Base-by-base conservation (phyloP, 2,329 filamentous ascomycete genomes). In the Trichoderma atrobrunneum region DNA sequence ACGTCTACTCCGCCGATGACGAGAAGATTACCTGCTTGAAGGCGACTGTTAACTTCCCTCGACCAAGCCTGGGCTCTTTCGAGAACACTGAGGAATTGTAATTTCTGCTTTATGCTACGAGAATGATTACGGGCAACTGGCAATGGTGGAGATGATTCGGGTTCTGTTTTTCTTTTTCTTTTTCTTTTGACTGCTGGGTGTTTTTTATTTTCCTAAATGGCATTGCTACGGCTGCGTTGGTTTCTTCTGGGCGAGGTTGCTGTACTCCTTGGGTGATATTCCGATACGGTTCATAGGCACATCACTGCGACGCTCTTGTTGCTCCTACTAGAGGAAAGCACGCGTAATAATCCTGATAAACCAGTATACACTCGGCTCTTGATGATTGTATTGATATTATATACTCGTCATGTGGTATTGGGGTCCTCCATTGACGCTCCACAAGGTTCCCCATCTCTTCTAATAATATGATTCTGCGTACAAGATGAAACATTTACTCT, bases 1-100 rank as follows among this genome's bases (percentile, higher is more conserved):
- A 98, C 79, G 95, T 97, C 63, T 92, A 89, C 82, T 94, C 89
- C 76, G 87, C 85, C 73, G 90, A 97, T 66, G 86, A 88, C 72
- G 85, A 90, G 75, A 90, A 90, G 79, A 92, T 99, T 75, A 97
- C 95, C 73, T 99, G 96, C 84, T 86, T 99, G 79, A 91, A 91
- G 71, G 94, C 94, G 26, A 88, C 85, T 7, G 89, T 96, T 72
- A 79, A 82, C 59, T 95, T 96, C 80, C 77, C 78, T 48, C 74
- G 80, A 69, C 83, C 82, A 70, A 81, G 82, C 36, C 79, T 81
- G 72, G 36, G 16, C 28, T 54, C 62, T 2, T 66, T 30, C 39
- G 24, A 62, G 24, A 82, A 83, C 72, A 79, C 80, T 69, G 74
- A 81, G 48, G 85, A 87, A 74, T 79, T 87, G 71, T 85, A 78